phyloP scores from a whole-genome alignment of 2,329 filamentous ascomycete species.

The Epichloe baconii region DNA sequence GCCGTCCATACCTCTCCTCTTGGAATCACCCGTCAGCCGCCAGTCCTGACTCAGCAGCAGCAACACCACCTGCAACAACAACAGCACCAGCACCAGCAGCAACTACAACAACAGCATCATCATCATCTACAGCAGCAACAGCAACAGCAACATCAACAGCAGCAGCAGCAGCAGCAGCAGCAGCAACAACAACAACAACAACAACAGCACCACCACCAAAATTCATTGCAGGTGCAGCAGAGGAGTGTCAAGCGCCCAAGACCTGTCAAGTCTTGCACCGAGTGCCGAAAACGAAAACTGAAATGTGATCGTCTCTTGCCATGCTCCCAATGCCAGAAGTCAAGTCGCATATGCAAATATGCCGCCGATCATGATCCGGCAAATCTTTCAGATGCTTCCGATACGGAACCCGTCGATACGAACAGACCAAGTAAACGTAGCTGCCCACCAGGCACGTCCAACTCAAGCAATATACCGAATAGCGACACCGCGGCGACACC shows the following conservation, averaged over 20 bases:
- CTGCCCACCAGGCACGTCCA: conserved; percentile 16
- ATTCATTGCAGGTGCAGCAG: conserved; percentile 15
- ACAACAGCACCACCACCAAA: conserved; percentile 10
- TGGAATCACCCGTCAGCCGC: conserved; percentile 9
- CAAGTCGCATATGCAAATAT: conserved; percentile 40
- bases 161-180: conserved; percentile 12
- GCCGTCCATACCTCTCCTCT: conserved; percentile 4
- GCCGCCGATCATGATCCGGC: conserved; percentile 33
- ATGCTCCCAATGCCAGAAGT: conserved; percentile 46
- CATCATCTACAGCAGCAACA: conserved; percentile 12
- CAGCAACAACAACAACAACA: conserved; percentile 11
- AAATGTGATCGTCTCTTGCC: conserved; percentile 42
- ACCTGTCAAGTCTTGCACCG: conserved; percentile 43
- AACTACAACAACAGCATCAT: conserved; percentile 8
- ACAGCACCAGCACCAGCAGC: conserved; percentile 9
- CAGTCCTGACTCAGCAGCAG: conserved; percentile 13
- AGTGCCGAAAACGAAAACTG: conserved; percentile 44
- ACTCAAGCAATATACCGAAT: conserved; percentile 10
- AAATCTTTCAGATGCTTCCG: conserved; percentile 36
- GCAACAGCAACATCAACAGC: conserved; percentile 10
- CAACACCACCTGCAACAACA: conserved; percentile 14
- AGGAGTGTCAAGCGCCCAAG: conserved; percentile 39
- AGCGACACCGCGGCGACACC: conserved; percentile 14
- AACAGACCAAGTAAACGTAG: conserved; percentile 26
- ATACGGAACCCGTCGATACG: conserved; percentile 22